phyloP scores from a whole-genome alignment of 495 filamentous ascomycete species.

The Chaetomium fimeti region DNA sequence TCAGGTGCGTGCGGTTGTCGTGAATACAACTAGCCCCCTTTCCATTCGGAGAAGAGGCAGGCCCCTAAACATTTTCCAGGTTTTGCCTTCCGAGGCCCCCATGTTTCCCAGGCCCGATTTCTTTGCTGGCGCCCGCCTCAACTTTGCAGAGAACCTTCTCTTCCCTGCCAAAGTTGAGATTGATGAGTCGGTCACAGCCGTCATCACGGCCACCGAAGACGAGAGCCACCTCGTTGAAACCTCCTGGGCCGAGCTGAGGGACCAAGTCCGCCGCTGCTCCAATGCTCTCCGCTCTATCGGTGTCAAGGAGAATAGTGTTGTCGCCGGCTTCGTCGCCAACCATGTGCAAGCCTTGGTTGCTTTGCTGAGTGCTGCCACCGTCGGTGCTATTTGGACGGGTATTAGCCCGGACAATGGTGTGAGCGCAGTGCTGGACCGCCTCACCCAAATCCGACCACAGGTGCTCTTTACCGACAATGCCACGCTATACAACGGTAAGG shows the following conservation, averaged over 20 bases:
- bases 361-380: constrained; percentile 74
- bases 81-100: constrained; percentile 59
- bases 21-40: not conserved
- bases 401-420: constrained; percentile 81
- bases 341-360: constrained; percentile 80
- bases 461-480: constrained; percentile 84
- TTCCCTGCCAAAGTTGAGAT: constrained; percentile 57
- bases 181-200: constrained; percentile 60
- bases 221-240: constrained; percentile 59
- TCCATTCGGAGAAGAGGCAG: too few species aligned
- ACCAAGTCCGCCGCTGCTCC: constrained; percentile 71
- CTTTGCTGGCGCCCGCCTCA: constrained; percentile 73
- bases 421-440: constrained; percentile 69
- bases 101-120: constrained; percentile 87
- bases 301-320: constrained; percentile 67
- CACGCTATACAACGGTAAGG: constrained; percentile 83
- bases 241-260: constrained; percentile 78
- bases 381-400: constrained; percentile 89
- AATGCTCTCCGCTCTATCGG: constrained; percentile 66
- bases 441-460: constrained; percentile 77
- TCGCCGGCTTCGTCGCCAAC: constrained; percentile 81
- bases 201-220: constrained; percentile 72
- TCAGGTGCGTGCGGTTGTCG: constrained; percentile 46
- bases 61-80: constrained; percentile 48
- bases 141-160: constrained; percentile 91